Base-by-base conservation (phyloP, 352 stramenopile species). In the Pythium brachiatum region DNA sequence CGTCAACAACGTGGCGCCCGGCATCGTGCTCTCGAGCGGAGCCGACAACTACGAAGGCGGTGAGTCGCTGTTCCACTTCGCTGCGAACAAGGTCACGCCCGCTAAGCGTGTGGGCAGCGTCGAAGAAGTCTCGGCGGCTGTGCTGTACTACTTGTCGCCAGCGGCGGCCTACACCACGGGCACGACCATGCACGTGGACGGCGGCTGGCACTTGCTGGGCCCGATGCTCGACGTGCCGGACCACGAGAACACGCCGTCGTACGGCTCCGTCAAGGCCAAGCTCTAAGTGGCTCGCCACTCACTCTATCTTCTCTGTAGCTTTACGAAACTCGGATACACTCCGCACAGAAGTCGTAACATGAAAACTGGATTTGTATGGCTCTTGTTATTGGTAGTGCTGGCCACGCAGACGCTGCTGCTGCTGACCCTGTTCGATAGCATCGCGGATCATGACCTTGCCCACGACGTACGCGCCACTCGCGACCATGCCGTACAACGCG, bases 1-100 rank as follows among this genome's bases (percentile, higher is more conserved):
- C 50, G 73, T 98, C 47, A 98, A 98, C 71, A 97, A 89, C 51
- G 92, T 98, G n/a, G 81, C 92, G 59, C 92, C 94, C 8, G 83
- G 83, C 23, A 92, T 90, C 53, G 89, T 92, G 60, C 52, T 91
- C 47, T 91, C 81, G 39, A 91, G 80, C 36, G 79, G 81, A 13
- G 73, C 85, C 6, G 75, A 95, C 61, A 97, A 98, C 70, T 98
- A 98, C 74, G 74, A 87, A n/a, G 89, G 83, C 7, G 92, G 88
- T 36, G 86, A 95, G 25, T 74, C 81, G 39, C 84, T 97, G 55
- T 86, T 98, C 60, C 78, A 94, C 46, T 81, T 79, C 39, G 77
- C 92, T 18, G 78, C 91, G 3, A 82, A 86, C 53, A 78, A 78
- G 15, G 79, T 96, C 47, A 96, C 93, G 25, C 52, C 69, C 1